phyloP scores from a whole-genome alignment of 441 rosid species.

The Erysimum pusillum region DNA sequence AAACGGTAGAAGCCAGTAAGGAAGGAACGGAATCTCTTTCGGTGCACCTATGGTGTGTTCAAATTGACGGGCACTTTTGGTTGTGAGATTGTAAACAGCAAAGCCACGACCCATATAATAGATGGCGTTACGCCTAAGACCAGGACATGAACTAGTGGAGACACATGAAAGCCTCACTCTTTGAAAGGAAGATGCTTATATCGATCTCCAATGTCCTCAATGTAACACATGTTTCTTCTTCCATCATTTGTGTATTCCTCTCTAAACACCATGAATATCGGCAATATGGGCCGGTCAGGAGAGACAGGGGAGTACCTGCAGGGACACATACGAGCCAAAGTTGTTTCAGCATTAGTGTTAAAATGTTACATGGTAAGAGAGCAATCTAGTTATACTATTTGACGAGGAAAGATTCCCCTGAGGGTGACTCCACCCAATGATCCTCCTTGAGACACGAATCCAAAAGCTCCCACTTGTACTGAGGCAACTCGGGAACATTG shows the following conservation, averaged over 20 bases:
- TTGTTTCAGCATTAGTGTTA: neutral
- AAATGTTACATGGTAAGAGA: too few species aligned
- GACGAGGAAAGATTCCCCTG: slow-evolving; percentile 9
- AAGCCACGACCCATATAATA: neutral
- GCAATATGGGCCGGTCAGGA: too few species aligned
- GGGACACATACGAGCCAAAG: neutral
- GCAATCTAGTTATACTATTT: slow-evolving; percentile 12
- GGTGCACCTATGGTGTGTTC: too few species aligned
- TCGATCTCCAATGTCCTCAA: slow-evolving; percentile 31
- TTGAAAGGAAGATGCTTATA: slow-evolving; percentile 35
- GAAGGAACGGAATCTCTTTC: too few species aligned
- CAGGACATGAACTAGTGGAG: slow-evolving; percentile 20
- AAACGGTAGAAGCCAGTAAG: too few species aligned
- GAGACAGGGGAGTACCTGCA: neutral
- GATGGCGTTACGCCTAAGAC: slow-evolving; percentile 29
- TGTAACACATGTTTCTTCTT: slow-evolving; percentile 23
- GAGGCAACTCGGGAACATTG: slow-evolving; percentile 10
- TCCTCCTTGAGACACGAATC: slow-evolving; percentile 18
- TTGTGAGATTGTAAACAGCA: slow-evolving; percentile 14
- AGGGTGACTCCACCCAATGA: slow-evolving; percentile 23
- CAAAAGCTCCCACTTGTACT: slow-evolving; percentile 33
- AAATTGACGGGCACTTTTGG: neutral
- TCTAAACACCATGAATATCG: slow-evolving; percentile 23
- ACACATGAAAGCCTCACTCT: slow-evolving; percentile 36
- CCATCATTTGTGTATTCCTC: slow-evolving; percentile 31